Percentiles rank a stretch among this genome's conserved stretches.
Evolutionary conservation across 1,284 basidiomycete species (phyloP).

Genomic region (Puccinia polysora): DNA sequence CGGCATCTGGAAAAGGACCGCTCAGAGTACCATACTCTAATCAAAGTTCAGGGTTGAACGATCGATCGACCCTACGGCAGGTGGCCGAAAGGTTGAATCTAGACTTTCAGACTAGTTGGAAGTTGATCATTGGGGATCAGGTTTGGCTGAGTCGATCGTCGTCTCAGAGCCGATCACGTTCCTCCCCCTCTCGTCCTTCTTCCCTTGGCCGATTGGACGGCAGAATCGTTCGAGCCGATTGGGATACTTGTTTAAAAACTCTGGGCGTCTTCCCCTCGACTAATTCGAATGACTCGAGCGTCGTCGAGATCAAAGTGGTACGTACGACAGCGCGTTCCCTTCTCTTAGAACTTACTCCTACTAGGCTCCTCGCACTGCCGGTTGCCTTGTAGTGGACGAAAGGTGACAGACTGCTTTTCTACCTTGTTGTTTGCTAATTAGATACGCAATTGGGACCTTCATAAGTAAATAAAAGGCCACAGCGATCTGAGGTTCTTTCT

Average conservation of each 20-base stretch:
- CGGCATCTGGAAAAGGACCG: conserved; percentile 16
- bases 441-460: conserved; percentile 11
- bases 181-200: no score
- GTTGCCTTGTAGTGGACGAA: no score
- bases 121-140: conserved; percentile 15
- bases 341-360: no score
- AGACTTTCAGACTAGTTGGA: not conserved
- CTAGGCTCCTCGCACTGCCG: no score
- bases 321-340: no score
- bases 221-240: not conserved
- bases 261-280: conserved; percentile 1
- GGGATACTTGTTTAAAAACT: not conserved
- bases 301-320: conserved; percentile 7
- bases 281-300: not conserved
- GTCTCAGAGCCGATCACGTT: not conserved
- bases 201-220: not conserved
- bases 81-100: conserved; percentile 1
- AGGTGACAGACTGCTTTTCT: no score
- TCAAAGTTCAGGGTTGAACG: not conserved
- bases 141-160: conserved; percentile 13
- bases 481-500: no score
- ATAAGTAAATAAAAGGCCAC: no score
- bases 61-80: not conserved
- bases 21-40: conserved; percentile 11
- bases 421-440: not conserved